phyloP scores from a whole-genome alignment of 2,329 filamentous ascomycete species.

The Neoascochyta sp. region DNA sequence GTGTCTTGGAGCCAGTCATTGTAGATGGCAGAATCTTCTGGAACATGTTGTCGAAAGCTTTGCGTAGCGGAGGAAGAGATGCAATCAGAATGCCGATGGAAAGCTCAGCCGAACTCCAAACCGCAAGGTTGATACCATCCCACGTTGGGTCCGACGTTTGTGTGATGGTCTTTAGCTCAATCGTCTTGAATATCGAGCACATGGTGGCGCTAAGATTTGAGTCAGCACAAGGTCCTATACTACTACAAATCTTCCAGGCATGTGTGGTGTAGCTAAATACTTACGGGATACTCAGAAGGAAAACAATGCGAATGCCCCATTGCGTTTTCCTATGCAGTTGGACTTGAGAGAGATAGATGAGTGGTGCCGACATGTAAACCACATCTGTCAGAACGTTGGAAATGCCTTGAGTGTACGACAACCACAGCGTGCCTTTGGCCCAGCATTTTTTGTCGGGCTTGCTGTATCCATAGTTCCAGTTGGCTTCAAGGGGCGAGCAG shows the following conservation, averaged over 20 bases:
- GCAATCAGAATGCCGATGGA: conserved; percentile 21
- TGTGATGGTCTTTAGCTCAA: conserved; percentile 20
- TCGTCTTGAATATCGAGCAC: conserved; percentile 28
- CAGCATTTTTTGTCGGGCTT: conserved; percentile 18
- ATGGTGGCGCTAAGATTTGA: conserved; percentile 19
- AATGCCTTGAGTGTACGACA: conserved; percentile 25
- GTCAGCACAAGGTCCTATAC: no score
- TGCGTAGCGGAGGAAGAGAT: conserved; percentile 24
- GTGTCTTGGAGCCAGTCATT: conserved; percentile 6
- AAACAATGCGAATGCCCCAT: conserved; percentile 27
- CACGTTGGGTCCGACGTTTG: conserved; percentile 23
- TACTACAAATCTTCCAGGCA: no score
- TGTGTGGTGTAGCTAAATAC: no score
- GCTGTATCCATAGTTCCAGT: conserved; percentile 24
- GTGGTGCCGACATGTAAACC: conserved; percentile 26
- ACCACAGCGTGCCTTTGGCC: conserved; percentile 16
- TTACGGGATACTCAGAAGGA: conserved; percentile 29
- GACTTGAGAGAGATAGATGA: conserved; percentile 24
- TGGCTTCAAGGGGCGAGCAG: conserved; percentile 24
- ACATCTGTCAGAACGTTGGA: conserved; percentile 30
- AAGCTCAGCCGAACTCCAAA: conserved; percentile 26
- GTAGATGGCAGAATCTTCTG: conserved; percentile 14
- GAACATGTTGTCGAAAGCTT: conserved; percentile 20
- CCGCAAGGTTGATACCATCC: conserved; percentile 21
- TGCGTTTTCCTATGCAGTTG: conserved; percentile 24